Evolutionary conservation across 306 rosid species (phyloP).

Genomic region (Inga leiocalycina): DNA sequence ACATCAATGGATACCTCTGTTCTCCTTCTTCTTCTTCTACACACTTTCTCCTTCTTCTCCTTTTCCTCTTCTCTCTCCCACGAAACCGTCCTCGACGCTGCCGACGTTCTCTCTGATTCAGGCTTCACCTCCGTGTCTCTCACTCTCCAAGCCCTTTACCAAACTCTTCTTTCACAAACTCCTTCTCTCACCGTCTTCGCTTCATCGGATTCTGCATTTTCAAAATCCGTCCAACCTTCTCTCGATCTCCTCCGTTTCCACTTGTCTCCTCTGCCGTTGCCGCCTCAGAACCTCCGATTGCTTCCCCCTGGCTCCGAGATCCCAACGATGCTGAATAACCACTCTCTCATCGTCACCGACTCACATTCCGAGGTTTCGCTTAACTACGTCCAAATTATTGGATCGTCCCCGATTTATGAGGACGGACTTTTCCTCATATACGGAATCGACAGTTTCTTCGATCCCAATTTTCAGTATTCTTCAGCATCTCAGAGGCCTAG

Average conservation of each 20-base stretch:
- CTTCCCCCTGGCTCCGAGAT: slow-evolving; percentile 64
- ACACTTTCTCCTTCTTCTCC: slow-evolving; percentile 32
- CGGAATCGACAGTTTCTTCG: slow-evolving; percentile 59
- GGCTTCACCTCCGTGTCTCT: slow-evolving; percentile 74
- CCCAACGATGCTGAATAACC: slow-evolving; percentile 55
- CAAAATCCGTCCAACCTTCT: slow-evolving; percentile 68
- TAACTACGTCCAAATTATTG: slow-evolving; percentile 45
- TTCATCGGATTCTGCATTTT: slow-evolving; percentile 69
- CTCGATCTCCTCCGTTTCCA: slow-evolving; percentile 72
- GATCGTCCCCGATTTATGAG: slow-evolving; percentile 52
- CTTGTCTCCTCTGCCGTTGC: slow-evolving; percentile 50
- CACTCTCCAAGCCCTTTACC: slow-evolving; percentile 59
- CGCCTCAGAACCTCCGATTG: slow-evolving; percentile 53
- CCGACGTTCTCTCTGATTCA: slow-evolving; percentile 67
- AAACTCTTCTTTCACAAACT: slow-evolving; percentile 47
- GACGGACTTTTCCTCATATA: slow-evolving; percentile 61
- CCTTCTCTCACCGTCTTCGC: slow-evolving; percentile 76
- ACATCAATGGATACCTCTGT: slow-evolving; percentile 60
- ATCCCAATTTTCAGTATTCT: slow-evolving; percentile 43
- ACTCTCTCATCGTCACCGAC: slow-evolving; percentile 59
- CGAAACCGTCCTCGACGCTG: slow-evolving; percentile 60
- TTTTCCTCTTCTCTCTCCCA: slow-evolving; percentile 49
- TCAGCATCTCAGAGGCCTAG: slow-evolving; percentile 24
- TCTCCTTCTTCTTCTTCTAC: background rate
- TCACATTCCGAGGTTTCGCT: slow-evolving; percentile 43